These are phyloP conservation scores for Tetragonia tetragonoides DNA, from an alignment of 148 eudicot genomes.

Conservation along the genomic window DNA sequence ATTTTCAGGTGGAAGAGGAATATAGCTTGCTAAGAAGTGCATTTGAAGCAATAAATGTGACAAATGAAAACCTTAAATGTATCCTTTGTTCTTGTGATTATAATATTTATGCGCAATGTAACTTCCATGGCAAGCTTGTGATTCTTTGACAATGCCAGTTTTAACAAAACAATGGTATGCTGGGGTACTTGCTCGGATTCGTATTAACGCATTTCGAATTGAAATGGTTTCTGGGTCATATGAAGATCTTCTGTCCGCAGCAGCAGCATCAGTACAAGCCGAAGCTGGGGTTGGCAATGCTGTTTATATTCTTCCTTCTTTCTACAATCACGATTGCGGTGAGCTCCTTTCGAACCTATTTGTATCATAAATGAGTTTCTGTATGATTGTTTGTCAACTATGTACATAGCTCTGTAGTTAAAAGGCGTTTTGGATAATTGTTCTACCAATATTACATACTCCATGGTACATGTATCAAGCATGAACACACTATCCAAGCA, in stretches of 20 bases:
- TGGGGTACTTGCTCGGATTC: constrained; percentile 73
- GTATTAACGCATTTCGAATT: constrained; percentile 89
- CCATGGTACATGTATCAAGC: neutral
- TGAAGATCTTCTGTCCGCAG: constrained; percentile 67
- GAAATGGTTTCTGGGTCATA: constrained; percentile 61
- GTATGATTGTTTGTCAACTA: neutral
- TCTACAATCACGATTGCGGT: constrained; percentile 98
- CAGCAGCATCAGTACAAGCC: constrained; percentile 69
- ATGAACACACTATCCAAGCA: neutral
- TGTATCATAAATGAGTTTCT: neutral
- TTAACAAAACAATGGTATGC: constrained; percentile 81
- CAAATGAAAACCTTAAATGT: constrained; percentile 56
- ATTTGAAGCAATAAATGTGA: constrained; percentile 43
- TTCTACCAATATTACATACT: neutral
- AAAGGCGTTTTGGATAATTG: neutral
- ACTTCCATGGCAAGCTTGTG: constrained; percentile 5
- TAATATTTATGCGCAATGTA: neutral
- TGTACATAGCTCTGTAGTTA: neutral
- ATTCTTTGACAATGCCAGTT: constrained; percentile 47
- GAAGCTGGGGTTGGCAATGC: constrained; percentile 97
- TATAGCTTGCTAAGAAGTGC: constrained; percentile 56
- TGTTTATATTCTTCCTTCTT: constrained; percentile 86
- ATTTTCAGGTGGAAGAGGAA: constrained; percentile 73
- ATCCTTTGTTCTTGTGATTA: constrained; percentile 43
- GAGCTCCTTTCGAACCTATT: constrained; percentile 21